phyloP scores from a whole-genome alignment of 768 basidiomycete genomes.

The Hygrocybe coccinea region DNA sequence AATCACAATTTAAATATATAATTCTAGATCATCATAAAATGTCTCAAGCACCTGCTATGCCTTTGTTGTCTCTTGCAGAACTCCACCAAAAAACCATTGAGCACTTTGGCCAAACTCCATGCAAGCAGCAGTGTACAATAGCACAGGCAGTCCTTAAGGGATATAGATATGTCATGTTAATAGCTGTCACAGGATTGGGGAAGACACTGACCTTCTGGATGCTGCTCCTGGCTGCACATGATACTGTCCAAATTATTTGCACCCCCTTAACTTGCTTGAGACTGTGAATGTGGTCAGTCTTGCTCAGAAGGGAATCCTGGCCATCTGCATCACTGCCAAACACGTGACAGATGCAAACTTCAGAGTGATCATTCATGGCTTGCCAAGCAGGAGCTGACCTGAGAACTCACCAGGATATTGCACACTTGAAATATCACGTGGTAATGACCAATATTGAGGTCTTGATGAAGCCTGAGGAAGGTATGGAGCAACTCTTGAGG shows the following conservation, averaged over 20 bases:
- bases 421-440: constrained; percentile 13
- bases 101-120: constrained; percentile 8
- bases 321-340: constrained; percentile 17
- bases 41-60: not conserved
- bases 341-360: constrained; percentile 16
- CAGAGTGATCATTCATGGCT: constrained; percentile 7
- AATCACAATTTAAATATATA: not conserved
- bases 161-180: constrained; percentile 20
- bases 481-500: constrained; percentile 12
- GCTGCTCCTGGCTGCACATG: constrained; percentile 16
- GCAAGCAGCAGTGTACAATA: constrained; percentile 19
- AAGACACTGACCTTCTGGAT: constrained; percentile 33
- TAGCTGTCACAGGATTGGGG: constrained; percentile 27
- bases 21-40: not conserved
- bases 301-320: constrained; percentile 13
- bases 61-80: no score
- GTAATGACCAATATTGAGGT: constrained; percentile 24
- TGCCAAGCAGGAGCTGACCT: no score
- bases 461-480: constrained; percentile 9
- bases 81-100: not conserved
- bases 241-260: constrained; percentile 22
- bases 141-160: constrained; percentile 16
- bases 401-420: constrained; percentile 18
- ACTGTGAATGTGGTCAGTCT: constrained; percentile 16
- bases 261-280: constrained; percentile 23